Evolutionary conservation across 495 filamentous ascomycete species (phyloP).

Genomic region (Astrothelium subdiscretum): DNA sequence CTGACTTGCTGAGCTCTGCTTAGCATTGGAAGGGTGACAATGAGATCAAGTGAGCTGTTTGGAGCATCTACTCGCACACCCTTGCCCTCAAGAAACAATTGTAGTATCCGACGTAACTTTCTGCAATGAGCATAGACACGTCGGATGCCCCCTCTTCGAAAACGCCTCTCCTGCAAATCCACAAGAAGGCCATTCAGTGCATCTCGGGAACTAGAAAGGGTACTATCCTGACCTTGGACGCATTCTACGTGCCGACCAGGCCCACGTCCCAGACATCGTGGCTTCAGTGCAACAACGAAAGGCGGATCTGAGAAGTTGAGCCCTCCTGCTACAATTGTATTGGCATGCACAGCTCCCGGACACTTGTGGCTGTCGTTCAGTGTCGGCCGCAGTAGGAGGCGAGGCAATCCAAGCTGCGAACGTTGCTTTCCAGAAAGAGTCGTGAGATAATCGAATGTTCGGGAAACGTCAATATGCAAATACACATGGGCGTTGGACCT

Average conservation of each 20-base stretch:
- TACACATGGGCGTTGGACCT: not conserved
- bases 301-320: not conserved
- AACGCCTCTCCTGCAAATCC: not conserved
- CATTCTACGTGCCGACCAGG: not conserved
- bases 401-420: not conserved
- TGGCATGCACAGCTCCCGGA: not conserved
- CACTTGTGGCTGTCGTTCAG: not conserved
- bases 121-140: not conserved
- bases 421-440: not conserved
- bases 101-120: not conserved
- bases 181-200: not conserved
- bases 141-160: not conserved
- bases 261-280: not conserved
- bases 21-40: not conserved
- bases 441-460: not conserved
- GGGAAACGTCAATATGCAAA: not conserved
- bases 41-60: not conserved
- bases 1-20: not conserved
- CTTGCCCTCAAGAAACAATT: not conserved
- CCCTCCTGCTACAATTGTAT: not conserved
- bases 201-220: not conserved
- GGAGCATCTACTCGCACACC: not conserved
- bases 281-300: not conserved
- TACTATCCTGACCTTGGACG: not conserved
- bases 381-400: not conserved